These are phyloP conservation scores for Coemansia sp. DNA, from an alignment of 192 early-diverging fungal genomes.

Conservation along the genomic window DNA sequence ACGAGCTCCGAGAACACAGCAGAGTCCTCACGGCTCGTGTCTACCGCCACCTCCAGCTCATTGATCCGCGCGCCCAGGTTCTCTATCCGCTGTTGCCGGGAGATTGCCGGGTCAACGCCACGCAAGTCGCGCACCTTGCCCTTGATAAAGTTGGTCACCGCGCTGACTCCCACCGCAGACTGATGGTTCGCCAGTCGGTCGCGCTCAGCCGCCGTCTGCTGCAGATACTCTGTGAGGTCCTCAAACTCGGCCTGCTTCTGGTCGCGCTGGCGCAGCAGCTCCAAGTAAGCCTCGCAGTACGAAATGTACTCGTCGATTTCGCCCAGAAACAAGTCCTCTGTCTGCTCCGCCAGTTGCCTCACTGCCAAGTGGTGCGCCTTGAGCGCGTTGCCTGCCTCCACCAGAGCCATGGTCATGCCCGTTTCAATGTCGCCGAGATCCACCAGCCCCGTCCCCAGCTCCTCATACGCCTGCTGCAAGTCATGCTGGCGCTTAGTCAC, in stretches of 20 bases:
- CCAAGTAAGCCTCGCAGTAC: conserved; percentile 59
- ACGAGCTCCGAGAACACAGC: conserved; percentile 79
- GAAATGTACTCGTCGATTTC: conserved; percentile 84
- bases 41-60: conserved; percentile 82
- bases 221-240: conserved; percentile 78
- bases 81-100: conserved; percentile 77
- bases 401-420: conserved; percentile 75
- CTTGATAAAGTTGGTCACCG: conserved; percentile 74
- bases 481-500: conserved; percentile 80
- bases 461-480: conserved; percentile 75
- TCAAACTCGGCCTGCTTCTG: conserved; percentile 98
- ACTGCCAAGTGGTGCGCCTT: conserved; percentile 69
- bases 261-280: conserved; percentile 79
- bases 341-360: conserved; percentile 65
- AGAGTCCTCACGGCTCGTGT: conserved; percentile 71
- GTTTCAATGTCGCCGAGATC: conserved; percentile 86
- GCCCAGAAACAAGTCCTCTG: conserved; percentile 65
- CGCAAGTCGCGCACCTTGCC: conserved; percentile 90
- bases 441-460: conserved; percentile 75
- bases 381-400: conserved; percentile 74
- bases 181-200: conserved; percentile 68
- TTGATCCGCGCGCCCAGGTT: conserved; percentile 71
- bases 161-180: conserved; percentile 61
- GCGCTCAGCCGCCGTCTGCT: conserved; percentile 71
- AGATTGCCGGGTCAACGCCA: conserved; percentile 82